Conservation (phyloP, 2,329 filamentous ascomycete species). For the Fusarium scirpi region DNA sequence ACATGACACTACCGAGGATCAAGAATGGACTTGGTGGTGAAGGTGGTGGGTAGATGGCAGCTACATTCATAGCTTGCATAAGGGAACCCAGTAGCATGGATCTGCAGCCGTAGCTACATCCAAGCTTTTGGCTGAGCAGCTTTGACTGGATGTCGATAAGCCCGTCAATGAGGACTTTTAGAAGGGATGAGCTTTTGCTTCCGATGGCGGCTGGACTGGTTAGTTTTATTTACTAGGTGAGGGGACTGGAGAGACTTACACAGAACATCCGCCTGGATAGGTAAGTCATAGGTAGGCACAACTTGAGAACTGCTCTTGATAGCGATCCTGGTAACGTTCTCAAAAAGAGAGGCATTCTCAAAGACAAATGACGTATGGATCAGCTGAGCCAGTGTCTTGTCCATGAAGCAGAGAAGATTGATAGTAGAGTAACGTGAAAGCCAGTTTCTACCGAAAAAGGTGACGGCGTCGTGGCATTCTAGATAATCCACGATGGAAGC, state of each 20-base stretch:
- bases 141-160: background rate
- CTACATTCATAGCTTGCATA: background rate
- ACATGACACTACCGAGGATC: background rate
- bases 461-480: background rate
- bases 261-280: background rate
- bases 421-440: accelerated
- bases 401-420: accelerated
- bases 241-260: background rate
- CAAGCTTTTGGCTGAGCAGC: background rate
- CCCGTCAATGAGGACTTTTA: accelerated
- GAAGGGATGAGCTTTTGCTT: background rate
- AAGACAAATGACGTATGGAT: conserved; percentile 1
- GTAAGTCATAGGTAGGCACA: background rate
- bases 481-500: conserved; percentile 2
- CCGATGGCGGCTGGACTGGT: background rate
- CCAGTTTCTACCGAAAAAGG: background rate
- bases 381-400: background rate
- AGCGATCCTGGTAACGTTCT: accelerated
- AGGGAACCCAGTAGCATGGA: background rate
- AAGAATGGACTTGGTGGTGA: background rate
- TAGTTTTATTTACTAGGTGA: background rate
- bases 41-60: background rate
- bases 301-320: background rate
- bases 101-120: background rate
- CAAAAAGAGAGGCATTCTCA: accelerated